Base-by-base conservation (phyloP, 192 early-diverging fungal genomes). In the Phycomyces nitens region DNA sequence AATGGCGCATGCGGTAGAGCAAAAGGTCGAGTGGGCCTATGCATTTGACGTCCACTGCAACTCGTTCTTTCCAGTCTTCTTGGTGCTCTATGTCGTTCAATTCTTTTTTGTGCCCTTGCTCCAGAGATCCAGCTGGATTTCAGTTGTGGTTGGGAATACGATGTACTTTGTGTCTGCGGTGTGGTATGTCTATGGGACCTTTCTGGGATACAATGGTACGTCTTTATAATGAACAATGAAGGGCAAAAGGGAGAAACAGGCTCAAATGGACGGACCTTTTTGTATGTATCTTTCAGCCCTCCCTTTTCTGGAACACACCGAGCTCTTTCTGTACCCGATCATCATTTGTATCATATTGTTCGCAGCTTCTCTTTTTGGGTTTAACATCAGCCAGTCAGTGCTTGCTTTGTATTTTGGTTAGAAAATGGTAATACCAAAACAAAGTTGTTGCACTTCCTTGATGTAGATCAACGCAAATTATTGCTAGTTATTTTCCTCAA, bases 11-110 rank as follows among this genome's bases (percentile, higher is more conserved):
- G 81, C 91, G 6, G 84, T 84, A 7, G 89, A 92, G 43, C 95
- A 97, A 68, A 82, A 75, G 52, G 93, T 96, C 20, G 96, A 98
- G 77, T 98, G 94, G 95, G 87, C 88, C 44, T 98, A 97, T 69
- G 90, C 89, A 44, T 94, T 97, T 66, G 96, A 98, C 74, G 92
- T 98, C 12, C 96, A 98, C 64, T 97, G 94, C 80, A 98, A 98
- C 72, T 77, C 94, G 22, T 98, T 97, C 69, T 94, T 96, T 67
- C 89, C 91, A 20, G 82, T 93, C 58, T 97, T 92, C 61, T 78
- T 91, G 51, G 71, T 93, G 14, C 82, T 94, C 15, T 97, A 98
- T 58, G 88, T 95, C 14, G 72, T 94, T 68, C 95, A 97, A 76
- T 92, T 98, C 60, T 94, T 95, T 70, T 92, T 98, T 62, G 82